Conservation (phyloP, 768 basidiomycete genomes). For the Atractiella rhizophila region DNA sequence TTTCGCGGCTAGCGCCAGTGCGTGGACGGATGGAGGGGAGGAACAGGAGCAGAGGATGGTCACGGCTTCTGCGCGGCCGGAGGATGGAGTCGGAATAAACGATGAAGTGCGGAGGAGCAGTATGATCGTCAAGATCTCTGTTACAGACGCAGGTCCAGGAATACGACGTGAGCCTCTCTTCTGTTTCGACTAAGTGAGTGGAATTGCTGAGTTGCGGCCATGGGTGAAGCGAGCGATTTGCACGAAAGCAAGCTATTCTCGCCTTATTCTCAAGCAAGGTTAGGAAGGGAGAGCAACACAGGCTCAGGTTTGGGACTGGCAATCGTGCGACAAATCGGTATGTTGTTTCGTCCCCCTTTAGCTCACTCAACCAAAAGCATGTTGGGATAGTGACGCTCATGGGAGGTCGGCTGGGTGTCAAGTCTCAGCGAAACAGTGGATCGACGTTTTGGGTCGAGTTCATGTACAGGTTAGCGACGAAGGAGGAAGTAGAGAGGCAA, state of each 20-base stretch:
- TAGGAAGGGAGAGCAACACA: constrained; percentile 27
- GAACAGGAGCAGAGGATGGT: too few species aligned
- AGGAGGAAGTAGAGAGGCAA: constrained; percentile 5
- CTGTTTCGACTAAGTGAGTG: too few species aligned
- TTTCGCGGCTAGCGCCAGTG: too few species aligned
- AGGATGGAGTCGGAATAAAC: too few species aligned
- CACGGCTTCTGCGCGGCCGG: too few species aligned
- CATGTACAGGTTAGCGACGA: constrained; percentile 1
- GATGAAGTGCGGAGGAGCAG: not conserved
- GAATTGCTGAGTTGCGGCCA: too few species aligned
- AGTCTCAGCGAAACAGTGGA: constrained; percentile 13
- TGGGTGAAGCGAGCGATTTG: constrained; percentile 22
- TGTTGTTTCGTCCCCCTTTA: too few species aligned
- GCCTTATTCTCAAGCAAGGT: constrained; percentile 24
- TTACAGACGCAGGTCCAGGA: constrained; percentile 2
- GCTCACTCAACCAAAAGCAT: too few species aligned
- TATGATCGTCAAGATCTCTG: not conserved
- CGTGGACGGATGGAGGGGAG: too few species aligned
- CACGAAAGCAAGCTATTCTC: constrained; percentile 19
- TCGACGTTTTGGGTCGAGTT: constrained; percentile 17
- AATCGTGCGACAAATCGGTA: constrained; percentile 24
- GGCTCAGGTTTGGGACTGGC: constrained; percentile 27
- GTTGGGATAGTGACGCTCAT: constrained; percentile 25
- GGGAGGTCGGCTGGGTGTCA: constrained; percentile 26
- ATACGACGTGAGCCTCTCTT: too few species aligned